A percentile compares a stretch with the other conserved stretches of the same genome.
phyloP scores from a whole-genome alignment of 2,329 filamentous ascomycete genomes.

The Neonectria sp. region DNA sequence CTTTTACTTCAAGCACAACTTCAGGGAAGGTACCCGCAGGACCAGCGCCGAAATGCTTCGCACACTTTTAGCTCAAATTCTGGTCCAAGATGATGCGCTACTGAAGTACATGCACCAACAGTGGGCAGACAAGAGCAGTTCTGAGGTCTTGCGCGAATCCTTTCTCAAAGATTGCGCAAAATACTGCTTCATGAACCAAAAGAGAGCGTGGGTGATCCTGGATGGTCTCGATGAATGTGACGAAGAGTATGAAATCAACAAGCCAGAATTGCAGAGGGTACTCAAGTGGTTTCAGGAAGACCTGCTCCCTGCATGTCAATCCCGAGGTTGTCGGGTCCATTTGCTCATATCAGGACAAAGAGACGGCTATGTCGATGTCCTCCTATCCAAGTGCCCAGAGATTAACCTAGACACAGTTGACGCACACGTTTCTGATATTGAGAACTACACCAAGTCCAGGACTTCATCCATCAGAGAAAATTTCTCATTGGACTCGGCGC shows the following conservation, averaged over 20 bases:
- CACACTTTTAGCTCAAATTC: not conserved
- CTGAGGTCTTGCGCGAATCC: not conserved
- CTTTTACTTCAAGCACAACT: constrained; percentile 1
- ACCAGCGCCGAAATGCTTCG: not conserved
- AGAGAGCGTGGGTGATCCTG: constrained; percentile 49
- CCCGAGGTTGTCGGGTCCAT: not conserved
- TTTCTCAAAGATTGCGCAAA: not conserved
- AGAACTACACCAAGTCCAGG: not conserved
- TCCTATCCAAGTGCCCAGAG: not conserved
- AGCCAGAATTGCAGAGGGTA: not conserved
- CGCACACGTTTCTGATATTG: not conserved
- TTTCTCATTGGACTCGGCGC: not conserved
- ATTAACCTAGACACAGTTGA: not conserved
- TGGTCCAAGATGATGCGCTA: not conserved
- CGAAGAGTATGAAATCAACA: constrained; percentile 47
- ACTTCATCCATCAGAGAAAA: not conserved
- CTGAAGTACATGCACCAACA: not conserved
- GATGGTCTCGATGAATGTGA: constrained; percentile 53
- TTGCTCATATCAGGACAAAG: not conserved
- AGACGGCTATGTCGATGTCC: not conserved
- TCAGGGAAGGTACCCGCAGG: not conserved
- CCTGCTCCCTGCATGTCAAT: not conserved
- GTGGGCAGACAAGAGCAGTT: not conserved
- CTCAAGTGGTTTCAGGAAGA: not conserved
- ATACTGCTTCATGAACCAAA: not conserved